Conservation (phyloP, 2,329 filamentous ascomycete species). For the Curvularia hawaiiensis region DNA sequence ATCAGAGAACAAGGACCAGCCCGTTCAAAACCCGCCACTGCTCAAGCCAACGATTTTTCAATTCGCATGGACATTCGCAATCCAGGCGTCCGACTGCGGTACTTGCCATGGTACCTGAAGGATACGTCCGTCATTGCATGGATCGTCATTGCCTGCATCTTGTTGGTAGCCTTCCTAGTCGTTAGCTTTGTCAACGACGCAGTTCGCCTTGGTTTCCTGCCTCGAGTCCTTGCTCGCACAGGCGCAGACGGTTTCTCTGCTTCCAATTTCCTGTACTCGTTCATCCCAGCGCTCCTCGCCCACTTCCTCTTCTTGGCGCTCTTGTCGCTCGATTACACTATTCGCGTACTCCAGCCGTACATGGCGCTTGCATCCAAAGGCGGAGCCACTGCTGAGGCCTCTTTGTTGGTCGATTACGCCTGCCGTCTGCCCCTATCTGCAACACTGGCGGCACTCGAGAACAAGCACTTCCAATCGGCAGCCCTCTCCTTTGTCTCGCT, state of each 20-base stretch:
- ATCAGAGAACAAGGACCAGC: constrained; percentile 53
- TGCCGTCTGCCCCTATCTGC: constrained; percentile 67
- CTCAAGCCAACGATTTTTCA: constrained; percentile 44
- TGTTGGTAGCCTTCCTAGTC: constrained; percentile 62
- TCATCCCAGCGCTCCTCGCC: constrained; percentile 71
- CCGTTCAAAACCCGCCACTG: constrained; percentile 21
- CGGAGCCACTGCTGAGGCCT: constrained; percentile 66
- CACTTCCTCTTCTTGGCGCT: constrained; percentile 70
- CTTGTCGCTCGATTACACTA: constrained; percentile 67
- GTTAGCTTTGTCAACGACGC: constrained; percentile 77
- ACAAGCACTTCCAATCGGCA: constrained; percentile 70
- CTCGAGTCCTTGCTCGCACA: constrained; percentile 67
- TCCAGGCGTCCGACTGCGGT: constrained; percentile 63
- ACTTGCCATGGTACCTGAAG: constrained; percentile 78
- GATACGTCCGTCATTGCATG: constrained; percentile 69
- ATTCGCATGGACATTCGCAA: constrained; percentile 59
- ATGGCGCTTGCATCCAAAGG: constrained; percentile 63
- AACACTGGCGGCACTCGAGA: constrained; percentile 62
- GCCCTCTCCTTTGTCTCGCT: constrained; percentile 64
- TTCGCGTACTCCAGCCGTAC: constrained; percentile 73
- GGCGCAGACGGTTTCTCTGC: constrained; percentile 72
- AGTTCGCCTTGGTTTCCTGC: constrained; percentile 72
- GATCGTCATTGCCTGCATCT: constrained; percentile 52
- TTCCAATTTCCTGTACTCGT: constrained; percentile 86
- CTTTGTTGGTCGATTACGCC: constrained; percentile 73